Conservation (phyloP, 2,329 filamentous ascomycete species). For the Claviceps maximensis region DNA sequence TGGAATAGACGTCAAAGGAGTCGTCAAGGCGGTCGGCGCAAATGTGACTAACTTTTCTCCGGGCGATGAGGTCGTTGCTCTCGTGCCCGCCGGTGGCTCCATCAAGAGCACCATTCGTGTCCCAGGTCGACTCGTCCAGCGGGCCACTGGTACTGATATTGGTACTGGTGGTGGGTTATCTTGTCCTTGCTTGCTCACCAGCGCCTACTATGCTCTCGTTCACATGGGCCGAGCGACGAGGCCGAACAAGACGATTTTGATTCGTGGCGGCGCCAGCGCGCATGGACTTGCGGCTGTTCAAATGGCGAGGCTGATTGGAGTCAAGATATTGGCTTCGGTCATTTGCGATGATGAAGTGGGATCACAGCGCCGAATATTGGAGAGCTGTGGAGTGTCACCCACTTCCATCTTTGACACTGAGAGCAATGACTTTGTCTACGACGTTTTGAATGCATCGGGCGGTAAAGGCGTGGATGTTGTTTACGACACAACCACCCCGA, state of each 20-base stretch:
- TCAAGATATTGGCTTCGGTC: constrained; percentile 30
- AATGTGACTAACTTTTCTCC: constrained; percentile 17
- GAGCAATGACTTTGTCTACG: constrained; percentile 19
- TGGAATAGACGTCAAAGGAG: constrained; percentile 29
- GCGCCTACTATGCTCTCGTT: constrained; percentile 29
- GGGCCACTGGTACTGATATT: constrained; percentile 8
- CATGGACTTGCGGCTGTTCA: constrained; percentile 31
- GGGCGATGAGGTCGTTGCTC: constrained; percentile 29
- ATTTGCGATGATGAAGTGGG: constrained; percentile 12
- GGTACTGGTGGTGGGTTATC: constrained; percentile 9
- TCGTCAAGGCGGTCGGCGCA: constrained; percentile 21
- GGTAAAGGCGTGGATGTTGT: constrained; percentile 27
- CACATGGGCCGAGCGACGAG: constrained; percentile 16
- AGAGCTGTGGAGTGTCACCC: constrained; percentile 19
- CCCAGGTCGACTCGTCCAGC: constrained; percentile 24
- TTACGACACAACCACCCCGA: constrained; percentile 31
- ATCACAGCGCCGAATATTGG: constrained; percentile 25
- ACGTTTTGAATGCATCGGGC: constrained; percentile 19
- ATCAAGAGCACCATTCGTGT: constrained; percentile 22
- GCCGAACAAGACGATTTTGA: constrained; percentile 22
- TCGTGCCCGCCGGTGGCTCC: constrained; percentile 23
- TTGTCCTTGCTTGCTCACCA: constrained; percentile 25
- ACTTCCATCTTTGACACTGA: constrained; percentile 26
- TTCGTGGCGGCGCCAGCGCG: constrained; percentile 30
- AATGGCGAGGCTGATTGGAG: constrained; percentile 23